phyloP scores from a whole-genome alignment of 345 rosid species.

The Bruguiera gymnorhiza region DNA sequence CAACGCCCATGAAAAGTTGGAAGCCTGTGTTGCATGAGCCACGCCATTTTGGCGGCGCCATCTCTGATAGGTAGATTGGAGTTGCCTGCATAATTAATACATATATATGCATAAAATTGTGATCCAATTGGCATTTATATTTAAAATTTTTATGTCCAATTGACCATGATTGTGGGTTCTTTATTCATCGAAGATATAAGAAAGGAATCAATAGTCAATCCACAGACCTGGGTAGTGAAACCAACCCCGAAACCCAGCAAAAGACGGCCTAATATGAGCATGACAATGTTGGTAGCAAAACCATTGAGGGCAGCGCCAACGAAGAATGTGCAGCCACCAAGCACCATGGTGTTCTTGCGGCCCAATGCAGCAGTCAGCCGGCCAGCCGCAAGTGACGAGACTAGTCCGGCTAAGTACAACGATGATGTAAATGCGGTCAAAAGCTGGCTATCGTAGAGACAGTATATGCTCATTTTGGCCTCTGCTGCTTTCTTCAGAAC shows the following conservation, averaged over 20 bases:
- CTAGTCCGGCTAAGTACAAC: conserved; percentile 64
- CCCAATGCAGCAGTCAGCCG: conserved; percentile 51
- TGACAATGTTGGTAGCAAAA: conserved; percentile 52
- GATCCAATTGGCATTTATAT: not conserved
- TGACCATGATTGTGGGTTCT: not conserved
- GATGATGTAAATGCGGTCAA: conserved; percentile 77
- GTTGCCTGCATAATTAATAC: conserved; percentile 45
- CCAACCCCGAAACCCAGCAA: conserved; percentile 92
- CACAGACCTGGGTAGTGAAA: conserved; percentile 68
- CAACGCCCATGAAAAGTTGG: conserved; percentile 68
- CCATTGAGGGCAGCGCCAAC: conserved; percentile 71
- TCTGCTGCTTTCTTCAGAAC: conserved; percentile 45
- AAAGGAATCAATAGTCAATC: not conserved
- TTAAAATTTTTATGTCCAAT: not conserved
- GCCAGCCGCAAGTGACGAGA: conserved; percentile 63
- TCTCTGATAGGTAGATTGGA: conserved; percentile 77
- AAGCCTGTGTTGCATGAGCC: conserved; percentile 81
- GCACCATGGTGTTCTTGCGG: conserved; percentile 61
- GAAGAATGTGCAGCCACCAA: conserved; percentile 71
- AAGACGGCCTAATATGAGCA: conserved; percentile 80
- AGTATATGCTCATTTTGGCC: conserved; percentile 54
- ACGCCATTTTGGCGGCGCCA: conserved; percentile 82
- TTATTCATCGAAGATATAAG: not conserved
- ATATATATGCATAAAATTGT: conserved; percentile 8
- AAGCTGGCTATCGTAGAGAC: conserved; percentile 56